These are phyloP conservation scores for Crithidia thermophila DNA, from an alignment of 208 protist species.

Conservation along the genomic window DNA sequence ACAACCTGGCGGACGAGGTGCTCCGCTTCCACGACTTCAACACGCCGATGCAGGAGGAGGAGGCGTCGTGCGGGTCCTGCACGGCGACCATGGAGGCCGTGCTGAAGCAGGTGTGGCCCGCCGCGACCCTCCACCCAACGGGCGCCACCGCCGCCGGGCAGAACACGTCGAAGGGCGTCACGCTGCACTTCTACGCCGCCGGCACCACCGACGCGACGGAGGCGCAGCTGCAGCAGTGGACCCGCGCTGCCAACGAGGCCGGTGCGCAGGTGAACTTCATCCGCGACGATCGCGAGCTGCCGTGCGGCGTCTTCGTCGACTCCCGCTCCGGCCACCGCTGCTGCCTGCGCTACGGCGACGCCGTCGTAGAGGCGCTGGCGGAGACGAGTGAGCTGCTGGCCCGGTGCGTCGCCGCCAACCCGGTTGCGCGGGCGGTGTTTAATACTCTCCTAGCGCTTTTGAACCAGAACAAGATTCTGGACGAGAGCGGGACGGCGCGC, in stretches of 20 bases:
- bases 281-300: constrained; percentile 36
- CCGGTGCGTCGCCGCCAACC: constrained; percentile 15
- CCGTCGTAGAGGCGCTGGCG: constrained; percentile 19
- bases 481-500: constrained; percentile 31
- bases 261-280: constrained; percentile 37
- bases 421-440: constrained; percentile 22
- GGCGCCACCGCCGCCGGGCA: constrained; percentile 44
- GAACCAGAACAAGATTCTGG: constrained; percentile 49
- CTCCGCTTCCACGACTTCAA: constrained; percentile 37
- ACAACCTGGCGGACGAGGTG: constrained; percentile 31
- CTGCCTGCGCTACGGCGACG: constrained; percentile 41
- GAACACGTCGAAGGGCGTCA: constrained; percentile 32
- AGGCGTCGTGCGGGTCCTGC: constrained; percentile 8
- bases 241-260: constrained; percentile 10
- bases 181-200: constrained; percentile 37
- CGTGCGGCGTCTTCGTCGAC: constrained; percentile 39
- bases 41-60: constrained; percentile 26
- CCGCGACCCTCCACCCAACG: constrained; percentile 27
- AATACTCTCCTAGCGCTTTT: constrained; percentile 37
- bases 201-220: constrained; percentile 8
- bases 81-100: constrained; percentile 21
- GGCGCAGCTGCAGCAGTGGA: constrained; percentile 23
- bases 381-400: constrained; percentile 23
- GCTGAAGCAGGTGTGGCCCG: constrained; percentile 34
- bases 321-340: constrained; percentile 33